phyloP scores from a whole-genome alignment of 202 grass and related monocot species.

The Thinopyrum obtusiflorum region DNA sequence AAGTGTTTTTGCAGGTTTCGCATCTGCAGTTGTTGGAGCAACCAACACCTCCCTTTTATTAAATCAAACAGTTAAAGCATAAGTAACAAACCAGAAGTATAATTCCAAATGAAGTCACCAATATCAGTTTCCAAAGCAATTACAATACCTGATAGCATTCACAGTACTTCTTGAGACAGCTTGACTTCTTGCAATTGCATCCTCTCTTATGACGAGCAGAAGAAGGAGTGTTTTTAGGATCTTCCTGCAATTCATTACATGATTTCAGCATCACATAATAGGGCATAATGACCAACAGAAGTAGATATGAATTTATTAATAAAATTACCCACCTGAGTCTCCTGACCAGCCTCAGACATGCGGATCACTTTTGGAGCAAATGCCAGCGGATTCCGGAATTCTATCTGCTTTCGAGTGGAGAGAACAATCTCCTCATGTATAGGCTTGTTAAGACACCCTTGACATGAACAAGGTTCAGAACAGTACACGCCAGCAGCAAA shows the following conservation, averaged over 20 bases:
- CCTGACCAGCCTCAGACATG: constrained; percentile 58
- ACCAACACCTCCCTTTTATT: constrained; percentile 85
- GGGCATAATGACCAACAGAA: neutral
- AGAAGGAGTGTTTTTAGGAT: constrained; percentile 81
- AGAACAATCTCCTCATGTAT: constrained; percentile 96
- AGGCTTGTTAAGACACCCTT: constrained; percentile 91
- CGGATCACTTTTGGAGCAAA: constrained; percentile 98
- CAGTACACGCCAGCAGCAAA: constrained; percentile 98
- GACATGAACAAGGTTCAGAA: constrained; percentile 88
- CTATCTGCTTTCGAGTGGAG: constrained; percentile 88
- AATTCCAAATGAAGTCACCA: constrained; percentile 17
- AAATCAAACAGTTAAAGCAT: constrained; percentile 27
- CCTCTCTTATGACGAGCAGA: constrained; percentile 95
- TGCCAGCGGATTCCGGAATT: constrained; percentile 86
- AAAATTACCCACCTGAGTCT: constrained; percentile 57
- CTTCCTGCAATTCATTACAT: constrained; percentile 60
- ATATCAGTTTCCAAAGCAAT: neutral
- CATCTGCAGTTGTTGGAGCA: constrained; percentile 94
- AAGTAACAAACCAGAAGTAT: constrained; percentile 16
- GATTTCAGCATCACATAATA: constrained; percentile 21
- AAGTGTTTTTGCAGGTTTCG: constrained; percentile 89
- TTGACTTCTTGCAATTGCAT: constrained; percentile 99
- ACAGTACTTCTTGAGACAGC: constrained; percentile 97
- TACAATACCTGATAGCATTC: constrained; percentile 93
- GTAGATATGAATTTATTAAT: constrained; percentile 8